Base-by-base conservation (phyloP, 495 filamentous ascomycete species). In the Aspergillus haitiensis region DNA sequence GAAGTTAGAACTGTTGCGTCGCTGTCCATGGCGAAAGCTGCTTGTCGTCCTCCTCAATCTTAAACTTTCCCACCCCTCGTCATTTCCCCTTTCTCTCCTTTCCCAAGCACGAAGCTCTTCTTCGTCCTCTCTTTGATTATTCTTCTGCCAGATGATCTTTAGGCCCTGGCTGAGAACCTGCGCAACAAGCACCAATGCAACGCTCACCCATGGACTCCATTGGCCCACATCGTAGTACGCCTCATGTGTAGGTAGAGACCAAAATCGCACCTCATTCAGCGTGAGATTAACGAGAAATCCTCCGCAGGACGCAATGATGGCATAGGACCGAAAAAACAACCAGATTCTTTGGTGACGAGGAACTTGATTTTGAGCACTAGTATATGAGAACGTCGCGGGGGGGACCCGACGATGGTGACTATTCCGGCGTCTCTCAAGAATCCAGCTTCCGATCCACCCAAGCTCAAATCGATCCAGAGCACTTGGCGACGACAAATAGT, bases 161-260 rank as follows among this genome's bases (percentile, higher is more conserved):
- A 47, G 27, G 5, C 7, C 7, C 44, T 47, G 44, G 10, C 15
- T n/a, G 44, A 47, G 44, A 21, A 6, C 15, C n/a, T 47, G 50
- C 32, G 31, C 50, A 36, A 52, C 13, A 52, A 52, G 16, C 3
- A 52, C 50, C 50, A 52, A 8, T 6, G 32, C 50, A 36, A 36
- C 50, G 7, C 32, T 33, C 10, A 51, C 50, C 50, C 50, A 52
- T 36, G 50, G 50, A 52, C 50, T 37, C 50, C 50, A 52, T 18
- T 52, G 50, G 5, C 50, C 50, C 6, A 52, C 50, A 15, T 36
- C 50, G 21, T 18, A 37, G 11, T 8, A 6, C 50, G 37, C 37
- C 50, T 52, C 50, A 16, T 52, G 37, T 5, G 34, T 52, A 6
- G 50, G 50, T 9, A 37, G 34, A 11, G 32, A n/a, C 31, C 50